Evolutionary conservation across 2,329 filamentous ascomycete genomes (phyloP).

Genomic region (Hymenotorrendiella dingleyae): DNA sequence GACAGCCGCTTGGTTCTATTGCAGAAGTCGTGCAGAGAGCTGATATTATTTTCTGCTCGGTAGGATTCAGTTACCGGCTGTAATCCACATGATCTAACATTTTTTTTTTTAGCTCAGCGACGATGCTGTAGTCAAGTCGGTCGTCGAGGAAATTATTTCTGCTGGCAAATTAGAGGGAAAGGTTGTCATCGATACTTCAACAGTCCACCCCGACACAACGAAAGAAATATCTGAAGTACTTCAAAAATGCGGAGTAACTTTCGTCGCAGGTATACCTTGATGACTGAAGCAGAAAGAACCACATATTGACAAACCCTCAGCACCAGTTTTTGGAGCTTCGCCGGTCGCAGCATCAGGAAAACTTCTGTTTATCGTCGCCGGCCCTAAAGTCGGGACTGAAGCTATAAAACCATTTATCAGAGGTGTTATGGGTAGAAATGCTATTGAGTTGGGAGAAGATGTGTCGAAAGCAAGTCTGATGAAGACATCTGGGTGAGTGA

Average conservation of each 20-base stretch:
- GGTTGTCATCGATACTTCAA: constrained; percentile 29
- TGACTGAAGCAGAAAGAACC: constrained; percentile 26
- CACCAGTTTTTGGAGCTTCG: constrained; percentile 40
- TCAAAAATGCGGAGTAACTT: constrained; percentile 31
- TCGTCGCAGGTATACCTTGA: constrained; percentile 32
- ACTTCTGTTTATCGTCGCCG: constrained; percentile 38
- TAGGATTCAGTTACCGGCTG: no score
- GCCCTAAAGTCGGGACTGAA: constrained; percentile 32
- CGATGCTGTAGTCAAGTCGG: constrained; percentile 33
- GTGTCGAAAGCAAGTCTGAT: constrained; percentile 36
- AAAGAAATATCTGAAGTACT: constrained; percentile 30
- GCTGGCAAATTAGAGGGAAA: constrained; percentile 25
- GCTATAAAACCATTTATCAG: constrained; percentile 36
- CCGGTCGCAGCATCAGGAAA: constrained; percentile 38
- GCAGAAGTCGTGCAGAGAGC: constrained; percentile 4
- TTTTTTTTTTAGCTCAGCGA: constrained; percentile 30
- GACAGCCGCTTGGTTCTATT: constrained; percentile 32
- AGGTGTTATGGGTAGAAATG: constrained; percentile 36
- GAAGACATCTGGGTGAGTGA: constrained; percentile 34
- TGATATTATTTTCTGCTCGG: constrained; percentile 25
- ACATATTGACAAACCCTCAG: constrained; percentile 34
- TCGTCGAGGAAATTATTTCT: constrained; percentile 21
- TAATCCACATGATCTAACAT: background rate
- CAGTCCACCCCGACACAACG: constrained; percentile 31
- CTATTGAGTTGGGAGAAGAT: constrained; percentile 38